These are phyloP conservation scores for Fusarium pseudonygamai DNA, from an alignment of 2,329 filamentous ascomycete genomes.

Conservation along the genomic window DNA sequence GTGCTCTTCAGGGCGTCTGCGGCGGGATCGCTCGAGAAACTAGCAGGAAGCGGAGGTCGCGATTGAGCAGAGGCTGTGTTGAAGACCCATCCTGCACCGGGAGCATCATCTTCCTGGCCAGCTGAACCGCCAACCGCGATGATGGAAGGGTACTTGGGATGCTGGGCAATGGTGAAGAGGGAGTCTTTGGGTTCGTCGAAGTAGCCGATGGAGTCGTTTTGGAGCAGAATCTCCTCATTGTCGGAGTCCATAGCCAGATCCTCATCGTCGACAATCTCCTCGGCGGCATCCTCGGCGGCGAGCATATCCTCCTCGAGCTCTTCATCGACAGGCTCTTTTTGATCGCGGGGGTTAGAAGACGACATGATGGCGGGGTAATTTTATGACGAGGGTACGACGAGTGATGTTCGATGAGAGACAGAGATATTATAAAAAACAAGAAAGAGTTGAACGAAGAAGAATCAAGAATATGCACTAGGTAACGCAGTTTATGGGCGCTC, in stretches of 20 bases:
- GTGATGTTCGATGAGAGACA: background rate
- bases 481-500: background rate
- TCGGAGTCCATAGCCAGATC: slow-evolving; percentile 85
- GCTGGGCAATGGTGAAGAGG: slow-evolving; percentile 94
- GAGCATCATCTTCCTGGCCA: slow-evolving; percentile 65
- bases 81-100: slow-evolving; percentile 86
- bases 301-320: slow-evolving; percentile 53
- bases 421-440: background rate
- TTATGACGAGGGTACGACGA: background rate
- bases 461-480: background rate
- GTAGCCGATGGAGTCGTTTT: slow-evolving; percentile 93
- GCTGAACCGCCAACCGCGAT: slow-evolving; percentile 86
- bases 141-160: slow-evolving; percentile 80
- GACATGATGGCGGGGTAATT: slow-evolving; percentile 47
- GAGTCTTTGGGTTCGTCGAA: slow-evolving; percentile 92
- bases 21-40: slow-evolving; percentile 74
- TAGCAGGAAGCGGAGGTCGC: slow-evolving; percentile 77
- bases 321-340: slow-evolving; percentile 39
- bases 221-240: slow-evolving; percentile 79
- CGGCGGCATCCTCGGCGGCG: slow-evolving; percentile 72
- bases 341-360: slow-evolving; percentile 41
- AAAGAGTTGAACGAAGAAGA: background rate
- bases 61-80: slow-evolving; percentile 73
- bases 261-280: slow-evolving; percentile 76
- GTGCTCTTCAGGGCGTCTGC: slow-evolving; percentile 60